Conservation (phyloP, 1,284 basidiomycete species). For the Cutaneotrichosporon arboriforme region DNA sequence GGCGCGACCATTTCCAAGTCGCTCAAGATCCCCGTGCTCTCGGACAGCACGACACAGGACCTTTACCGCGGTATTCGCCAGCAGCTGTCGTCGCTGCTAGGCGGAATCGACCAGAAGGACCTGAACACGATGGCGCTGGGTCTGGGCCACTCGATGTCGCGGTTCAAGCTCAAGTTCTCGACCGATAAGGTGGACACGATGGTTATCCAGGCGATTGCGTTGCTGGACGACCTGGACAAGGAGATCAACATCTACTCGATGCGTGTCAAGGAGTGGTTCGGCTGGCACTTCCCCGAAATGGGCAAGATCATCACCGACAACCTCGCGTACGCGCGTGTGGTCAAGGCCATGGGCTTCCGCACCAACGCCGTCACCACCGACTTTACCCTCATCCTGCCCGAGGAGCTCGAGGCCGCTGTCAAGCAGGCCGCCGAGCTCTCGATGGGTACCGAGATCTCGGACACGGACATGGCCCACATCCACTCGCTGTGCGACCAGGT, state of each 20-base stretch:
- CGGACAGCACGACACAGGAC: slow-evolving; percentile 64
- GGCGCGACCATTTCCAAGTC: slow-evolving; percentile 87
- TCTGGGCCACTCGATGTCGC: slow-evolving; percentile 90
- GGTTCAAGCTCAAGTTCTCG: slow-evolving; percentile 99
- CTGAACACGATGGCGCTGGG: slow-evolving; percentile 96
- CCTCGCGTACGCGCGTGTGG: slow-evolving; percentile 88
- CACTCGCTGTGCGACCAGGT: slow-evolving; percentile 94
- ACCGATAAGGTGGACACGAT: slow-evolving; percentile 99
- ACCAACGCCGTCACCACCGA: slow-evolving; percentile 83
- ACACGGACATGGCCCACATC: slow-evolving; percentile 91
- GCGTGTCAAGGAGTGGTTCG: slow-evolving; percentile 99
- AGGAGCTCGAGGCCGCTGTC: slow-evolving; percentile 85
- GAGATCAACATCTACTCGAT: slow-evolving; percentile 99
- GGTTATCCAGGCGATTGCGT: slow-evolving; percentile 98
- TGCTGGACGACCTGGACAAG: slow-evolving; percentile 97
- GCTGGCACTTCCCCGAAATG: slow-evolving; percentile 99
- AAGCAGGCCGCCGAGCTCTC: slow-evolving; percentile 92
- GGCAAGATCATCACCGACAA: slow-evolving; percentile 97
- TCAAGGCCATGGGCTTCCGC: slow-evolving; percentile 87
- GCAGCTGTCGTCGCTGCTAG: slow-evolving; percentile 79
- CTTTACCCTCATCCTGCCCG: slow-evolving; percentile 84
- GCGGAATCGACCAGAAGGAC: slow-evolving; percentile 90
- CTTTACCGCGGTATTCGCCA: slow-evolving; percentile 93
- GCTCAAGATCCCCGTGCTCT: slow-evolving; percentile 79
- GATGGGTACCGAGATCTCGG: slow-evolving; percentile 98